Evolutionary conservation across 1,284 basidiomycete genomes (phyloP).

Genomic region (Apiotrichum gamsii): DNA sequence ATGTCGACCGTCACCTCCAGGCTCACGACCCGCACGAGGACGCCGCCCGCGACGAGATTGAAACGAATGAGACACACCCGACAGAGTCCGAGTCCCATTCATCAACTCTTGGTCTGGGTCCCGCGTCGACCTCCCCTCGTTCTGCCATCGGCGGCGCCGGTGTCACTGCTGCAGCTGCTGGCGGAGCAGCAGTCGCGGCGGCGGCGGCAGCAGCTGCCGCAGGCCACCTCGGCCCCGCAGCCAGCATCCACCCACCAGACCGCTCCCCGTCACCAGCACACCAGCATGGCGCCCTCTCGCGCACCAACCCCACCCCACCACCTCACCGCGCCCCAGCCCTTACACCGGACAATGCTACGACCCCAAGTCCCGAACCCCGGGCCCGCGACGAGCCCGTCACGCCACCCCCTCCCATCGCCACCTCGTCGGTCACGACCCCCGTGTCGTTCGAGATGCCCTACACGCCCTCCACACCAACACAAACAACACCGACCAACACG

Average conservation of each 20-base stretch:
- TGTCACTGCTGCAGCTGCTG: background rate
- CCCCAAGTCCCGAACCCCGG: background rate
- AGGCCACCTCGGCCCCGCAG: background rate
- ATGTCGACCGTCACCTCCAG: no score
- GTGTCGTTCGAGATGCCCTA: conserved; percentile 1
- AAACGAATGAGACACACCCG: no score
- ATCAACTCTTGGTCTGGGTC: no score
- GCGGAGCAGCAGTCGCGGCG: background rate
- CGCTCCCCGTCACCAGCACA: conserved; percentile 8
- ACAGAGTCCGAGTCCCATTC: no score
- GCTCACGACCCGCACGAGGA: no score
- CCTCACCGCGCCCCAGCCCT: conserved; percentile 7
- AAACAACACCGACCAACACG: background rate
- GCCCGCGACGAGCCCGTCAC: no score
- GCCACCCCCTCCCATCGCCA: background rate
- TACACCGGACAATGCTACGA: background rate
- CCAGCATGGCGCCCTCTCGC: background rate
- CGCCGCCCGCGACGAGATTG: no score
- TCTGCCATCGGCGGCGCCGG: background rate
- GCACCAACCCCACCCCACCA: conserved; percentile 12
- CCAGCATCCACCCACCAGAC: conserved; percentile 1
- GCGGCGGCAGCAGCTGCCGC: background rate
- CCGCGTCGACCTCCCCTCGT: no score
- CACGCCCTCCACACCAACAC: conserved; percentile 1
- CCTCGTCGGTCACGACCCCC: background rate